These are phyloP conservation scores for Russula foetens DNA, from an alignment of 768 basidiomycete species.

Conservation along the genomic window DNA sequence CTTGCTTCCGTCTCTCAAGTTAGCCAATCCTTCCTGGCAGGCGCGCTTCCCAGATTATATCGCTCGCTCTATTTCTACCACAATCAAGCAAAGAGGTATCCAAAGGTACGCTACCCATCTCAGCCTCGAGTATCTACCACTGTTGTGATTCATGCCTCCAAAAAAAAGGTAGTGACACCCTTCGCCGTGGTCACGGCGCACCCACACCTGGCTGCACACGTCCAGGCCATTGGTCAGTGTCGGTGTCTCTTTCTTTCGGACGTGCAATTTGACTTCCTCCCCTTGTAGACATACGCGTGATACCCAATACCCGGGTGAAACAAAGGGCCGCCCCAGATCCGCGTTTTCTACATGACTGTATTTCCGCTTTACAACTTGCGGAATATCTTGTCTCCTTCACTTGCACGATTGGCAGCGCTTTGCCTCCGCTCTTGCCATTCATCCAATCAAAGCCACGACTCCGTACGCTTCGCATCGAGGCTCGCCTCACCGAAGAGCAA, in stretches of 20 bases:
- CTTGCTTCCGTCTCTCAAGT: constrained; percentile 56
- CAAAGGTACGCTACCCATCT: constrained; percentile 30
- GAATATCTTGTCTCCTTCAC: constrained; percentile 49
- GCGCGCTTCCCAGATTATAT: constrained; percentile 57
- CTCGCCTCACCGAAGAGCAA: constrained; percentile 46
- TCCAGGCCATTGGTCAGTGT: constrained; percentile 47
- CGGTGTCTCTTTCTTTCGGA: neutral
- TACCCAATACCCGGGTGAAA: constrained; percentile 32
- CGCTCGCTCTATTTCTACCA: constrained; percentile 44
- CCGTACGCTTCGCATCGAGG: constrained; percentile 40
- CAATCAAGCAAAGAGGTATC: constrained; percentile 51
- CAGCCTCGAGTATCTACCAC: neutral
- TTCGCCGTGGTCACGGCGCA: constrained; percentile 51
- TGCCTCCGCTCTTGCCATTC: constrained; percentile 42
- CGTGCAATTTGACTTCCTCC: neutral
- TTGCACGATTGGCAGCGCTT: constrained; percentile 37
- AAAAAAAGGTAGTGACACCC: constrained; percentile 48
- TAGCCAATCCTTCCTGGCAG: constrained; percentile 56
- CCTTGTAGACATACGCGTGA: constrained; percentile 40
- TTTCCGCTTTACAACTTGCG: constrained; percentile 39
- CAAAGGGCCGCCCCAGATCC: constrained; percentile 28
- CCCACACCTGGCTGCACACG: constrained; percentile 46
- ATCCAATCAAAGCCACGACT: constrained; percentile 41
- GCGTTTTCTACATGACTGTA: constrained; percentile 45
- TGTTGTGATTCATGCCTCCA: neutral